Base-by-base conservation (phyloP, 495 filamentous ascomycete genomes). In the Neurospora discreta region DNA sequence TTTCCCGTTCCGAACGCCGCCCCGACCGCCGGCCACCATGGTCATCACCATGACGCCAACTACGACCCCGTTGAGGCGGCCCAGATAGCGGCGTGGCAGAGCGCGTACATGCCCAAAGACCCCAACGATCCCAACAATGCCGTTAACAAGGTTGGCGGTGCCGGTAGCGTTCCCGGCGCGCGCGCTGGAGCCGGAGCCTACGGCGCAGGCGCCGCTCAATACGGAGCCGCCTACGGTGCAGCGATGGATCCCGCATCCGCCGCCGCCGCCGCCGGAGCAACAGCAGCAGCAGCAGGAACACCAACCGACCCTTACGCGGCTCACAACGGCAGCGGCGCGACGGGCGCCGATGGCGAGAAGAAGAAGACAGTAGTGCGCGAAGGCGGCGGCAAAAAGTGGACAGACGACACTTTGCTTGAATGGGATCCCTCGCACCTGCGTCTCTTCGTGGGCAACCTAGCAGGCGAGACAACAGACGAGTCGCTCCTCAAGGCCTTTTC, bases 381-480 rank as follows among this genome's bases (percentile, higher is more conserved):
- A 67, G 96, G 95, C 38, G 95, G 95, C 58, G 95, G 95, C 18
- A 90, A 95, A 81, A 91, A 87, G 30, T 99, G 95, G 95, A 88
- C 89, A 38, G 95, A 99, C 80, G 82, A 89, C 15, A 88, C 91
- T 0, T 85, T 98, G 0, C 39, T 39, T 39, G 96, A 99, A 76
- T 99, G 95, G 95, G 93, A 99, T 77, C 96, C 96, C 0, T 87
- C 92, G 2, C 96, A 99, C 82, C 93, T 97, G 76, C 91, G 95
- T 5, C 85, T 99, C 18, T 98, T 98, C 79, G 93, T 98, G 20
- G 95, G 95, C 68, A 99, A 99, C 78, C 88, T 99, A 33, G 96
- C 95, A n/a, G 95, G 95, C 71, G 95, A 99, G 83, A 95, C 97
- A 13, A 98, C 96, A 6, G 96, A 99, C 80, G 95, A 99, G 43